Evolutionary conservation across 2,329 filamentous ascomycete genomes (phyloP), one percentile per base, ranked within the genome.

Genomic region (Dothidotthia symphoricarpi): DNA sequence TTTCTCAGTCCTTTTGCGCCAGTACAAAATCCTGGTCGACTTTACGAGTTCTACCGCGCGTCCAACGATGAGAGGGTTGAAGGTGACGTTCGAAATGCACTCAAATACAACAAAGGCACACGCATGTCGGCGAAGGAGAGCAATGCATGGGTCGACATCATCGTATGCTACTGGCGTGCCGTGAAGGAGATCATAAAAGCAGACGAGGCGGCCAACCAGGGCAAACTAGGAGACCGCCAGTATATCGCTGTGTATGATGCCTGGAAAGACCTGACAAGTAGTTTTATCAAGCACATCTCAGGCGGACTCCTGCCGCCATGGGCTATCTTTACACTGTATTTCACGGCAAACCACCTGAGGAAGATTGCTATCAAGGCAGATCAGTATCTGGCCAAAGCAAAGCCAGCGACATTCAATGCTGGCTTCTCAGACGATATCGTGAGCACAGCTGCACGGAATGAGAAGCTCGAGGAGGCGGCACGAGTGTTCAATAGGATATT

Each of bases 291-390:
- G 51, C 89, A 88, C 22, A 96, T 96, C 63, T 84, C 82, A 24
- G 84, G 78, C 49, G 74, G 76, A 38, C 77, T 80, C 3, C 88
- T 97, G 55, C 83, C 88, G 49, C 84, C 88, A 22, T 98, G 93
- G 91, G 93, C 89, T 0, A 82, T 98, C 34, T 90, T 93, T 3
- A 90, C 87, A 60, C 75, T 98, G 26, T 97, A 97, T 61, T 78
- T 86, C 35, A 83, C 85, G 16, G 90, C 89, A 37, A 95, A 88
- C 68, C 89, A 94, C 63, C 69, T 98, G 42, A 78, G 93, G 43
- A 72, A 85, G 28, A 94, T 95, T 68, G 93, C 93, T 31, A 93
- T 96, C 64, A 88, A 85, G 59, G 90, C 93, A 39, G 93, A 98
- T 63, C 80, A 83, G 25, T 84, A 86, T 57, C 62, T 70, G 29